Percentiles rank a stretch among this genome's conserved stretches.
phyloP scores from a whole-genome alignment of 164 flowering plant species.

The Vitis riparia region DNA sequence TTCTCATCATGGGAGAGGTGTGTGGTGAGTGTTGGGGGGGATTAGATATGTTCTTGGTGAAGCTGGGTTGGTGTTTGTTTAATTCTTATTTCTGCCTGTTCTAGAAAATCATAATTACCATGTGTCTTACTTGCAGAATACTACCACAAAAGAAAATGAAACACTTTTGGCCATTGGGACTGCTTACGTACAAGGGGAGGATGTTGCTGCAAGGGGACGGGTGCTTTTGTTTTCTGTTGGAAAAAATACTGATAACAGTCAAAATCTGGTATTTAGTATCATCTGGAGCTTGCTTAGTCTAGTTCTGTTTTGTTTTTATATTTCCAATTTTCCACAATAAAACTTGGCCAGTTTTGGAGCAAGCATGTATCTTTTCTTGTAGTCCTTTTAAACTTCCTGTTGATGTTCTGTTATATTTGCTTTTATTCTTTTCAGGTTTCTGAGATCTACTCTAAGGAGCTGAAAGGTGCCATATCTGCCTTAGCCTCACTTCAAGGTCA shows the following conservation, averaged over 20 bases:
- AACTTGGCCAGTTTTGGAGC: not conserved
- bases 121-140: slow-evolving; percentile 52
- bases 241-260: slow-evolving; percentile 60
- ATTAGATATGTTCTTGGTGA: not conserved
- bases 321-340: not conserved
- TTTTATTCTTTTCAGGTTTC: slow-evolving; percentile 49
- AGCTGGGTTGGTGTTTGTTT: not conserved
- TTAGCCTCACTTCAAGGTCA: slow-evolving; percentile 95
- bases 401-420: not conserved
- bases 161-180: slow-evolving; percentile 95
- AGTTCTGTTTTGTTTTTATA: not conserved
- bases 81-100: not conserved
- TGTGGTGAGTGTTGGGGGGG: not conserved
- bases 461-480: slow-evolving; percentile 98
- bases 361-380: not conserved
- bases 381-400: not conserved
- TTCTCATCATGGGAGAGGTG: not conserved
- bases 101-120: not conserved
- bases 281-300: not conserved
- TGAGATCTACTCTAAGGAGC: slow-evolving; percentile 92
- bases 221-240: slow-evolving; percentile 77
- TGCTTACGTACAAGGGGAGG: slow-evolving; percentile 99
- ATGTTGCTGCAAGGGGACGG: slow-evolving; percentile 97
- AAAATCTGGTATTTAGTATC: slow-evolving; percentile 47
- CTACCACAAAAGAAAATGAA: slow-evolving; percentile 80